These are phyloP conservation scores for Fusarium robinianum DNA, from an alignment of 2,329 filamentous ascomycete genomes.

Conservation along the genomic window DNA sequence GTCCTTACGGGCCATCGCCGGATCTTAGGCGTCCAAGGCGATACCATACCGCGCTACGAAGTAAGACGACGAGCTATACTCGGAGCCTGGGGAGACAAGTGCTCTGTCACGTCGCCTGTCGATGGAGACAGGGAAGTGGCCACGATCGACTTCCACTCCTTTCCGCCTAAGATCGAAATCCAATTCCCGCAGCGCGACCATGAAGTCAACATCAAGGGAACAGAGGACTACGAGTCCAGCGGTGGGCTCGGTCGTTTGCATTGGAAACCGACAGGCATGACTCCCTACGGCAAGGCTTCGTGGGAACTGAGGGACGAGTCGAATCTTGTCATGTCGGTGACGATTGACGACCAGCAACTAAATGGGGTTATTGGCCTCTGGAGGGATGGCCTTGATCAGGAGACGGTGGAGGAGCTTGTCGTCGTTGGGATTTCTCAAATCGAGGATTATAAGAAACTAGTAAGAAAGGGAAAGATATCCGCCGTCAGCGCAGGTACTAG, in stretches of 20 bases:
- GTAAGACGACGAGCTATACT: constrained; percentile 2
- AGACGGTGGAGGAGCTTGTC: constrained; percentile 6
- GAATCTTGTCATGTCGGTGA: constrained; percentile 6
- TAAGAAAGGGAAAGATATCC: constrained; percentile 3
- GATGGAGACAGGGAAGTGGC: constrained; percentile 4
- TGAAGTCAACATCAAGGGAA: constrained; percentile 1
- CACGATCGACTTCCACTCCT: constrained; percentile 3
- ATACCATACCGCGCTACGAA: constrained; percentile 7
- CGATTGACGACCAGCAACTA: constrained; percentile 4
- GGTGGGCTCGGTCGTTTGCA: constrained; percentile 3
- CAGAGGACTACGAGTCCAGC: not conserved
- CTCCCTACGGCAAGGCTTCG: constrained; percentile 7
- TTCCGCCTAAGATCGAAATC: constrained; percentile 6
- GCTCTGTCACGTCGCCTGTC: constrained; percentile 2
- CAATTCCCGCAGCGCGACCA: constrained; percentile 3
- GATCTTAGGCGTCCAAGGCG: constrained; percentile 4
- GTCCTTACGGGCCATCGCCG: constrained; percentile 4
- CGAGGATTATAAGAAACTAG: constrained; percentile 4
- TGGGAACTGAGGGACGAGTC: constrained; percentile 8
- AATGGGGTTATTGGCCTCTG: constrained; percentile 5
- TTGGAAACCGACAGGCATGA: constrained; percentile 10
- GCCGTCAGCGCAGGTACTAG: not conserved
- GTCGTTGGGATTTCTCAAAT: constrained; percentile 7
- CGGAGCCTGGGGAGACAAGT: constrained; percentile 3
- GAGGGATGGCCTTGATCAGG: not conserved